Conservation (phyloP, 108 stramenopile species). For the Mayamaea pseudoterrestris region DNA sequence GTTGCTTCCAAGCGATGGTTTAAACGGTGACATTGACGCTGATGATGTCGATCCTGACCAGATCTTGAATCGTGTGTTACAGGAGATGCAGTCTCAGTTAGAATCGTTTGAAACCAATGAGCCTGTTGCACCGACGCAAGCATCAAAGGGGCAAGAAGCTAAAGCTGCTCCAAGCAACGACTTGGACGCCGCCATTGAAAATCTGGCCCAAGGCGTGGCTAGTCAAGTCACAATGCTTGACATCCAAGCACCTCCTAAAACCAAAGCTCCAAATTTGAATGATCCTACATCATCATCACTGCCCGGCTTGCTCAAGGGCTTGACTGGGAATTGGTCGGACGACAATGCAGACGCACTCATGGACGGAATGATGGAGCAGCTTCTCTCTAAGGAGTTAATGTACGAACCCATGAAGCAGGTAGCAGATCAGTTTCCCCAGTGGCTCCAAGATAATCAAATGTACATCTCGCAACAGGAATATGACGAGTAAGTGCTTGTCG, state of each 20-base stretch:
- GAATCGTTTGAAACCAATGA: background rate
- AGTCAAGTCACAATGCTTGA: background rate
- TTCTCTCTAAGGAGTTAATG: conserved; percentile 86
- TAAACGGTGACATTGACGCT: conserved; percentile 5
- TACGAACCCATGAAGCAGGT: conserved; percentile 92
- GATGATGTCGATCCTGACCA: conserved; percentile 2
- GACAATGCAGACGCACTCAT: conserved; percentile 60
- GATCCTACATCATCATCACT: background rate
- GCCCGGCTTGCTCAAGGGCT: background rate
- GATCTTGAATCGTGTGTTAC: background rate
- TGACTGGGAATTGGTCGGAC: background rate
- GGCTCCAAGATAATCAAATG: conserved; percentile 69
- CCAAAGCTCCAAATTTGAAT: background rate
- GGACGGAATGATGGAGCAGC: conserved; percentile 88
- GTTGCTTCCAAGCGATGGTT: background rate
- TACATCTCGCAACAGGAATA: conserved; percentile 45
- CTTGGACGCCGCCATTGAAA: background rate
- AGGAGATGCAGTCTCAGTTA: conserved; percentile 1
- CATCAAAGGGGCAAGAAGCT: background rate
- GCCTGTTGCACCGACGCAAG: background rate
- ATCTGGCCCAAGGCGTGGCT: background rate
- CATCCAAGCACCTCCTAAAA: background rate
- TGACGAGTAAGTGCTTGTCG: conserved; percentile 17
- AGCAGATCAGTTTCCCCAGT: conserved; percentile 78
- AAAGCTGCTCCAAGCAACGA: background rate